Evolutionary conservation across 164 flowering plant species (phyloP).

Genomic region (Liriodendron chinense): DNA sequence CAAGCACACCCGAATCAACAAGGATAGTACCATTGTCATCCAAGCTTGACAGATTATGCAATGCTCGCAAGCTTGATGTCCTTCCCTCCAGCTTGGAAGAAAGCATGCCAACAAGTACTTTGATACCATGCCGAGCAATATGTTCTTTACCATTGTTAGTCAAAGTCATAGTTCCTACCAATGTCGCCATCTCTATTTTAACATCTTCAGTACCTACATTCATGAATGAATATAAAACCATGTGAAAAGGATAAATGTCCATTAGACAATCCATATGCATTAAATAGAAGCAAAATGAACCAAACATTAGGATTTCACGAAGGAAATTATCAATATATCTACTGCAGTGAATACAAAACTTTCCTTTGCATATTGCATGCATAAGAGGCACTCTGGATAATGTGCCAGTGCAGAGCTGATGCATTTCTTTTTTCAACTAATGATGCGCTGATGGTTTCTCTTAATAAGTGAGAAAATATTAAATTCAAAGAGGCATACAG

Average conservation of each 20-base stretch:
- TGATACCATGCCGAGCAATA: constrained; percentile 47
- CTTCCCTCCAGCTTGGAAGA: constrained; percentile 35
- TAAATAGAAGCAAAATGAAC: background rate
- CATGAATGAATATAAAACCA: constrained; percentile 7
- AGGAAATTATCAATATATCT: background rate
- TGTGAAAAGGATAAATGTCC: background rate
- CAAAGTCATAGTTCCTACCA: constrained; percentile 52
- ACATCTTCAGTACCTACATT: constrained; percentile 44
- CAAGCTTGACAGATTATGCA: constrained; percentile 44
- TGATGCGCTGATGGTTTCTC: background rate
- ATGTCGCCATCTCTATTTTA: constrained; percentile 49
- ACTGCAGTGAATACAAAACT: background rate
- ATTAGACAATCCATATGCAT: background rate
- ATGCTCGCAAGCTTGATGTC: constrained; percentile 44
- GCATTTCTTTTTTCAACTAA: background rate
- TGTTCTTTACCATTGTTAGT: constrained; percentile 49
- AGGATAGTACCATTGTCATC: constrained; percentile 60
- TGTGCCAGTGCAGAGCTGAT: background rate
- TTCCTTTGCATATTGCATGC: background rate
- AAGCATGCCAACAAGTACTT: constrained; percentile 44
- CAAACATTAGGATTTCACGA: background rate
- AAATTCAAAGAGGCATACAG: background rate
- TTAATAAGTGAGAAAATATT: background rate
- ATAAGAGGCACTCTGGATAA: background rate
- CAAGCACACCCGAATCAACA: constrained; percentile 49